Base-by-base conservation (phyloP, 345 rosid genomes). In the Erucastrum elatum region DNA sequence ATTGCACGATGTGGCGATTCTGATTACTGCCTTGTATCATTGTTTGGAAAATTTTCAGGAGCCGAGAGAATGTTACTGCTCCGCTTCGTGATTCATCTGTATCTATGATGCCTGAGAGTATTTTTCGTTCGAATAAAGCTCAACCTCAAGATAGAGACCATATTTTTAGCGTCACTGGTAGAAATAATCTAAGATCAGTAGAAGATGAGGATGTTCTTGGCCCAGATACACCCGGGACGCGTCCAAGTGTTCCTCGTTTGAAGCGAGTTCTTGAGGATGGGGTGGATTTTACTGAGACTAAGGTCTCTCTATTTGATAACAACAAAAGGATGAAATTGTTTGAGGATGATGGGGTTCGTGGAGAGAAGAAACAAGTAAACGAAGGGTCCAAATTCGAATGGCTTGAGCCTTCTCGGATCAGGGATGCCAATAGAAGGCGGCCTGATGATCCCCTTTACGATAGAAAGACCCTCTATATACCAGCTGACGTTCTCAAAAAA, bases 361-460 rank as follows among this genome's bases (percentile, higher is more conserved):
- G 66, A 56, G 84, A 74, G 71, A 88, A 87, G 81, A 87, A 74
- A 78, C 77, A 72, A 70, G 80, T 68, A 70, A 86, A 88, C 75
- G 72, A 84, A 56, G 81, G 85, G 66, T 86, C 89, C 84, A 91
- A 91, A 84, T 94, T 92, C 83, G 98, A 90, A 51, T 94, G 97
- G 97, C 97, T 94, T 81, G 86, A 88, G 51, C 90, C 93, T 79
- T 86, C 88, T 63, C 72, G 66, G 61, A 89, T 92, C 70, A 88
- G 84, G 82, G 98, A 94, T 67, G 90, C 88, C 17, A 91, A 84
- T 66, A 82, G 94, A 80, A 92, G 97, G 81, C 84, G 90, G 58
- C 95, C 97, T 65, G 77, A 71, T 55, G 91, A 94, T 85, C 89
- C 97, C 35, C 92, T 91, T 76, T 92, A 85, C 39, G 90, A 94